Evolutionary conservation across 805 yeast genomes (phyloP).

Genomic region (Myxozyma udenii): DNA sequence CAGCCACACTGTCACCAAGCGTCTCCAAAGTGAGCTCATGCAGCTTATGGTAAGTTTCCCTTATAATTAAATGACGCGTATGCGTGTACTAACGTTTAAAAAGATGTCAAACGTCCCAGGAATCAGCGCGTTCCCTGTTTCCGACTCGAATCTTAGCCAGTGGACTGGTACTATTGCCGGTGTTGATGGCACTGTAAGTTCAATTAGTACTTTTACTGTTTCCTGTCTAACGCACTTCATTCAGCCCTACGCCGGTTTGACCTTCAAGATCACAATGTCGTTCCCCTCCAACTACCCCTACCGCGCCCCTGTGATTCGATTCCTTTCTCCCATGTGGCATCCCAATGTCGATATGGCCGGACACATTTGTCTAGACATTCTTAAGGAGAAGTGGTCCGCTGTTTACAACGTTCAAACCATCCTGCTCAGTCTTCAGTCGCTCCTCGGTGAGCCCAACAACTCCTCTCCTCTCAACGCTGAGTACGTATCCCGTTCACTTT

Average conservation of each 20-base stretch:
- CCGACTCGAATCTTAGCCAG: slow-evolving; percentile 50
- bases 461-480: slow-evolving; percentile 53
- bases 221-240: not conserved
- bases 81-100: not conserved
- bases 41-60: slow-evolving; percentile 44
- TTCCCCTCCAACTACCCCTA: slow-evolving; percentile 60
- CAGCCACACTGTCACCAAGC: slow-evolving; percentile 50
- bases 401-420: slow-evolving; percentile 61
- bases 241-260: slow-evolving; percentile 50
- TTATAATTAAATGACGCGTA: not conserved
- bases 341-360: slow-evolving; percentile 65
- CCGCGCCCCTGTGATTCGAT: slow-evolving; percentile 54
- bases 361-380: slow-evolving; percentile 61
- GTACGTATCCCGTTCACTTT: slow-evolving; percentile 13
- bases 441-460: slow-evolving; percentile 63
- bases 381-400: slow-evolving; percentile 65
- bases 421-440: slow-evolving; percentile 54
- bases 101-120: slow-evolving; percentile 50
- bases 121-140: slow-evolving; percentile 53
- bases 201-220: not conserved
- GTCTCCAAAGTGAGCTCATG: slow-evolving; percentile 52
- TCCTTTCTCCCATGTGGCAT: slow-evolving; percentile 61
- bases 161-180: slow-evolving; percentile 63
- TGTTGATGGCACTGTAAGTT: slow-evolving; percentile 47
- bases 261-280: slow-evolving; percentile 49